Evolutionary conservation across 108 stramenopile species (phyloP).

Genomic region (Skeletonema marinoi): DNA sequence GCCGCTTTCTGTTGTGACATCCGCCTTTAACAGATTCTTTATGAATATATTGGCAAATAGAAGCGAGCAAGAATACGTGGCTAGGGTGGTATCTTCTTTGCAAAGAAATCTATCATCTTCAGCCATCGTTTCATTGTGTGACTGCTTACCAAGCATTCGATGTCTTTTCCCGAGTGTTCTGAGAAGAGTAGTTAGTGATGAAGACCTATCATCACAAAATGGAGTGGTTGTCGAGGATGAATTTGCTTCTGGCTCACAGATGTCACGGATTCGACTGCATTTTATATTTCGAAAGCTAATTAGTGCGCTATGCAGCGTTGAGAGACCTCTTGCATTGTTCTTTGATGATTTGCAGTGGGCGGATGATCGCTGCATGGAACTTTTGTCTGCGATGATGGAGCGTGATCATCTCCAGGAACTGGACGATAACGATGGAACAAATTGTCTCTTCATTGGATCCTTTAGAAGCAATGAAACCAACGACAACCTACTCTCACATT

Average conservation of each 20-base stretch:
- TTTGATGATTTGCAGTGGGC: conserved; percentile 39
- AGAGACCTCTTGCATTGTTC: conserved; percentile 11
- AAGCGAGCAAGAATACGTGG: background rate
- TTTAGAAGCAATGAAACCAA: background rate
- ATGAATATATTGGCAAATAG: background rate
- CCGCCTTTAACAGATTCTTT: conserved; percentile 8
- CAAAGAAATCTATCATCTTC: background rate
- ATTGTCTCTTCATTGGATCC: background rate
- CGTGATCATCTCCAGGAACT: background rate
- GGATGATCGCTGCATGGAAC: background rate
- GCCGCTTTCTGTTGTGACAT: conserved; percentile 7
- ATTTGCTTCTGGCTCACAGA: background rate
- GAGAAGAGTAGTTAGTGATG: conserved; percentile 6
- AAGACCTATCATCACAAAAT: background rate
- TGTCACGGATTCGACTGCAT: conserved; percentile 10
- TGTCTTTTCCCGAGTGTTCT: conserved; percentile 1
- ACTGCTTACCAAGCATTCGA: background rate
- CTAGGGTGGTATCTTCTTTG: background rate
- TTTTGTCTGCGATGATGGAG: background rate
- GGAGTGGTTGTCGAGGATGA: background rate
- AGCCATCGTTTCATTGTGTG: background rate
- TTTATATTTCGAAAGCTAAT: background rate
- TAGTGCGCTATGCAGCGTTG: conserved; percentile 10
- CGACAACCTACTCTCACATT: background rate
- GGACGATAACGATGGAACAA: background rate